These are phyloP conservation scores for Agaricales sp. DNA, from an alignment of 1,284 basidiomycete genomes.

Conservation along the genomic window DNA sequence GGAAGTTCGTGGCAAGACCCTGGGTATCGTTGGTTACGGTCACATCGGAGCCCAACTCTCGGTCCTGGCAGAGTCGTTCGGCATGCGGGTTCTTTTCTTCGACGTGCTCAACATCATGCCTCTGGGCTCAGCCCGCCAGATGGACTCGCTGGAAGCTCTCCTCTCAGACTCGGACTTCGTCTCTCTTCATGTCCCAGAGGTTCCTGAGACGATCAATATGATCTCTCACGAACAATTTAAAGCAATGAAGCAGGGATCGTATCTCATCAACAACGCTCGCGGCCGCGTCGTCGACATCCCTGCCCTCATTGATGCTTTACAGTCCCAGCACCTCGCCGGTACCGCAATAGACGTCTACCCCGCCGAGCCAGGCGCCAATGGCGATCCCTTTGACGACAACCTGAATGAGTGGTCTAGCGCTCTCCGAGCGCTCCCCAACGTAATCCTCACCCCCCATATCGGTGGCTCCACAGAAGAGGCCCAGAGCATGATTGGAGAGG, in stretches of 20 bases:
- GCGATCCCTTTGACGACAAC: constrained; percentile 76
- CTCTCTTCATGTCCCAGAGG: constrained; percentile 93
- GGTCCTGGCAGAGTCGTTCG: constrained; percentile 94
- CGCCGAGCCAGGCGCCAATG: constrained; percentile 86
- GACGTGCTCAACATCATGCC: constrained; percentile 98
- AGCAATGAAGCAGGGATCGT: constrained; percentile 93
- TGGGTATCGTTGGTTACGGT: constrained; percentile 97
- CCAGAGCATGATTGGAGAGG: constrained; percentile 94
- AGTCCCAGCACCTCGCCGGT: constrained; percentile 84
- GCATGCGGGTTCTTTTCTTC: constrained; percentile 93
- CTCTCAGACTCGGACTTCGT: constrained; percentile 86
- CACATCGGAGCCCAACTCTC: constrained; percentile 98
- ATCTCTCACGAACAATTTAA: constrained; percentile 72
- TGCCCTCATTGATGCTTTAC: constrained; percentile 76
- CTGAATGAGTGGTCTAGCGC: constrained; percentile 76
- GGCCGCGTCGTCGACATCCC: constrained; percentile 94
- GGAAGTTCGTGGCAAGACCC: constrained; percentile 96
- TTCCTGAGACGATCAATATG: constrained; percentile 94
- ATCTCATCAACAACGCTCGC: constrained; percentile 97
- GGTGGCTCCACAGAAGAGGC: constrained; percentile 99
- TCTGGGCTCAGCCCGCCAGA: constrained; percentile 86
- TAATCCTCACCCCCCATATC: constrained; percentile 97
- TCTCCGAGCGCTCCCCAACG: constrained; percentile 71
- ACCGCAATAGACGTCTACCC: constrained; percentile 96
- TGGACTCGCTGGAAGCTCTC: constrained; percentile 75